Percentiles rank a stretch among this genome's conserved stretches.
These are phyloP conservation scores for Penicillium riverlandense DNA, from an alignment of 495 filamentous ascomycete species.

Conservation along the genomic window DNA sequence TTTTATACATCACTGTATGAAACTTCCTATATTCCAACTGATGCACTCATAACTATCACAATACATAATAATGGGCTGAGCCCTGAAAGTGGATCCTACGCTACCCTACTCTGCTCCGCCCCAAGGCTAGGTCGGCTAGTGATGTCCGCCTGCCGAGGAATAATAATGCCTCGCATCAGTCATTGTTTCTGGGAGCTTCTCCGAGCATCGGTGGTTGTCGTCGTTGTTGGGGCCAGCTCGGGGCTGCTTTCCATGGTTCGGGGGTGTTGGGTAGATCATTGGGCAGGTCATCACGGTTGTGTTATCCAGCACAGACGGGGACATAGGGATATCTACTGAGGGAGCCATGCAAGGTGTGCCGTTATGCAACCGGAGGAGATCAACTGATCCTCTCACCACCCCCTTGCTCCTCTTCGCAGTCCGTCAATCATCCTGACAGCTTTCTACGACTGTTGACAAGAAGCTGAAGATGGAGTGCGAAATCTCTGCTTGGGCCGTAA, in stretches of 20 bases:
- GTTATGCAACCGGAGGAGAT: neutral
- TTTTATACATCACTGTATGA: too few relatives aligned
- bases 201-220: too few relatives aligned
- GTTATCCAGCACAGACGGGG: neutral
- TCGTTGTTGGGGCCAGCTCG: too few relatives aligned
- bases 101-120: conserved; percentile 12
- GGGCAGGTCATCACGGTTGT: too few relatives aligned
- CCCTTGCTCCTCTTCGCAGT: neutral
- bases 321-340: neutral
- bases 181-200: too few relatives aligned
- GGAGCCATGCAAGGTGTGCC: too few relatives aligned
- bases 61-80: conserved; percentile 8
- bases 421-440: neutral
- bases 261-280: neutral
- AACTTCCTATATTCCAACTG: too few relatives aligned
- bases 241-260: neutral
- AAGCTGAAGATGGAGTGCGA: neutral
- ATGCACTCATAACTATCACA: too few relatives aligned
- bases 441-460: neutral
- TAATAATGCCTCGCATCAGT: neutral
- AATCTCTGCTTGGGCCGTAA: conserved; percentile 7
- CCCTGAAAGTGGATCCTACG: conserved; percentile 22
- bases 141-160: neutral
- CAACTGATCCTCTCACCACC: neutral
- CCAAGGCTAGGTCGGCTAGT: conserved; percentile 10